Evolutionary conservation across 768 basidiomycete genomes (phyloP).

Genomic region (Rhodotorula graminis): DNA sequence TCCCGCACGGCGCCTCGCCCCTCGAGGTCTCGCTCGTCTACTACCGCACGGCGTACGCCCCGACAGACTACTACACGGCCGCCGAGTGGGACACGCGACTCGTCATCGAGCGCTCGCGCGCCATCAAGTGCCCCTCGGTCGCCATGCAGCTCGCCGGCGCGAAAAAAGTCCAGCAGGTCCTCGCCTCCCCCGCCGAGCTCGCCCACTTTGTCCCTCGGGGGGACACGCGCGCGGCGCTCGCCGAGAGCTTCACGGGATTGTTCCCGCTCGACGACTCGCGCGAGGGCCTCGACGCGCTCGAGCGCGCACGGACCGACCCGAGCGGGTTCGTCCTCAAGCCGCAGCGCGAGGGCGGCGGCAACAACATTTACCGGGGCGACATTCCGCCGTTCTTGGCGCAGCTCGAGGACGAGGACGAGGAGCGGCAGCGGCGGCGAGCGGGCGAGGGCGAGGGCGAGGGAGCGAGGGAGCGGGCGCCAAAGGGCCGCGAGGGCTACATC

Average conservation of each 20-base stretch:
- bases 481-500: constrained; percentile 79
- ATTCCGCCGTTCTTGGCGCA: constrained; percentile 71
- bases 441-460: background rate
- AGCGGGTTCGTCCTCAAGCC: constrained; percentile 80
- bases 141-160: constrained; percentile 89
- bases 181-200: constrained; percentile 66
- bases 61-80: constrained; percentile 61
- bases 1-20: constrained; percentile 27
- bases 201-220: constrained; percentile 59
- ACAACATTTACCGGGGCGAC: constrained; percentile 81
- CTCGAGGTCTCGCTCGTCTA: constrained; percentile 82
- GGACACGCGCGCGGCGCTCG: constrained; percentile 49
- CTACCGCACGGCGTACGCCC: constrained; percentile 83
- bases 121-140: constrained; percentile 89
- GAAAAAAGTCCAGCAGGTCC: constrained; percentile 89
- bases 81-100: constrained; percentile 68
- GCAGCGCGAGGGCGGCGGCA: constrained; percentile 96
- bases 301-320: constrained; percentile 55
- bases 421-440: no score
- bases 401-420: constrained; percentile 51
- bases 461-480: constrained; percentile 38
- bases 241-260: constrained; percentile 80
- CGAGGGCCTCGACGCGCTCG: constrained; percentile 52
- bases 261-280: constrained; percentile 62
- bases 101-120: constrained; percentile 69